phyloP scores from a whole-genome alignment of 73 alveolate genomes.

The Paramecium primaurelia region DNA sequence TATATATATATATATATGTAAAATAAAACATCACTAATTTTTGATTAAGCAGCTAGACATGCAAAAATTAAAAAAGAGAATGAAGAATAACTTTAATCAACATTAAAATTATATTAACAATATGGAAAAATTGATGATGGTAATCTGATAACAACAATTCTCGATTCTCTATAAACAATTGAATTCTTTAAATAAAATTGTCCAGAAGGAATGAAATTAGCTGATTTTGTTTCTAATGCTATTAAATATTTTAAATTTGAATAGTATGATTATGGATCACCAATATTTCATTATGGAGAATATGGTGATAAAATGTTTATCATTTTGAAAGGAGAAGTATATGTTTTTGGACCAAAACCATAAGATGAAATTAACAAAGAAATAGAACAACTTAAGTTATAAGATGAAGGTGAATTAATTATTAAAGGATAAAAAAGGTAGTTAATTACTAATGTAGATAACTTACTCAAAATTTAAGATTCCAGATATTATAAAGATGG shows the following conservation, averaged over 20 bases:
- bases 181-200: conserved; percentile 35
- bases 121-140: not conserved
- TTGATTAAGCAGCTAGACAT: not conserved
- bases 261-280: not conserved
- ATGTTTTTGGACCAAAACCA: not conserved
- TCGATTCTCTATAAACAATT: not conserved
- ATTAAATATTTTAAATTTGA: conserved; percentile 16
- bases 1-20: not conserved
- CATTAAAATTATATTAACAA: not conserved
- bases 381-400: not conserved
- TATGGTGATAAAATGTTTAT: conserved; percentile 33
- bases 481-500: not conserved
- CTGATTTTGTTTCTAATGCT: not conserved
- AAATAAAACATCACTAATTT: not conserved
- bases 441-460: not conserved
- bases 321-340: conserved; percentile 21
- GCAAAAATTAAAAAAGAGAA: not conserved
- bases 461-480: not conserved
- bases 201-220: not conserved
- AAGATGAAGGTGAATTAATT: not conserved
- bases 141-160: not conserved
- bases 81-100: not conserved
- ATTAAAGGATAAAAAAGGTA: not conserved
- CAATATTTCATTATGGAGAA: conserved; percentile 21
- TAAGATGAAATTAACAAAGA: not conserved